Evolutionary conservation across 768 basidiomycete genomes (phyloP).

Genomic region (Hygrophorus pudorinus): DNA sequence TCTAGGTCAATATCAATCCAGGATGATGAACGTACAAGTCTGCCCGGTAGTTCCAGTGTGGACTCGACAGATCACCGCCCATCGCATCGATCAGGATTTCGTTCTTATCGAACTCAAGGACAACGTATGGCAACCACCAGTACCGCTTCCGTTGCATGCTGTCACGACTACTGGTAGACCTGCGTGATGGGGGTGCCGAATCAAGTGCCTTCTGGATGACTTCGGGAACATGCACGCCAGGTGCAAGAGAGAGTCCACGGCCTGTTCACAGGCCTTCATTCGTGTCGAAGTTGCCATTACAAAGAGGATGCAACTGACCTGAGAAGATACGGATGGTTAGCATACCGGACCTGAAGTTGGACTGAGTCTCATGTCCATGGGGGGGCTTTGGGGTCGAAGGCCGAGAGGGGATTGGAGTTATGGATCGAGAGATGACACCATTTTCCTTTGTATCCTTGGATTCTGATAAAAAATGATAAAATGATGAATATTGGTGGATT

Average conservation of each 20-base stretch:
- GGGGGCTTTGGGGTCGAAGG: slow-evolving; percentile 66
- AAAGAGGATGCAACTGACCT: slow-evolving; percentile 37
- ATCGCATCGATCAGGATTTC: slow-evolving; percentile 94
- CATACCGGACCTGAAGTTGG: slow-evolving; percentile 68
- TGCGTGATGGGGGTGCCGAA: slow-evolving; percentile 40
- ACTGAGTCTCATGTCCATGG: slow-evolving; percentile 38
- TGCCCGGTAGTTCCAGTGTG: slow-evolving; percentile 93
- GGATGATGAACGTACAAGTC: slow-evolving; percentile 63
- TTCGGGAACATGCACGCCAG: slow-evolving; percentile 70
- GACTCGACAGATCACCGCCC: slow-evolving; percentile 83
- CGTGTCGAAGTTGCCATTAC: slow-evolving; percentile 7
- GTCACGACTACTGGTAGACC: slow-evolving; percentile 70
- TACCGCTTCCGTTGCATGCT: slow-evolving; percentile 87
- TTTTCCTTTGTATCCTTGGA: slow-evolving; percentile 63
- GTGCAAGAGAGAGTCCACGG: slow-evolving; percentile 71
- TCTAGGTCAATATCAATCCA: not conserved
- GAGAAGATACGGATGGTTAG: slow-evolving; percentile 95
- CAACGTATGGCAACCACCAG: slow-evolving; percentile 97
- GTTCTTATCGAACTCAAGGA: slow-evolving; percentile 97
- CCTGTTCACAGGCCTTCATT: slow-evolving; percentile 29
- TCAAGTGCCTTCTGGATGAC: slow-evolving; percentile 78
- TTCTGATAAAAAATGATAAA: slow-evolving; percentile 28
- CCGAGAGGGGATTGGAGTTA: slow-evolving; percentile 73
- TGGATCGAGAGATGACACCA: slow-evolving; percentile 64
- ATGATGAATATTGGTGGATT: slow-evolving; percentile 2